These are phyloP conservation scores for Pythium vanterpoolii DNA, from an alignment of 352 stramenopile genomes.

Conservation along the genomic window DNA sequence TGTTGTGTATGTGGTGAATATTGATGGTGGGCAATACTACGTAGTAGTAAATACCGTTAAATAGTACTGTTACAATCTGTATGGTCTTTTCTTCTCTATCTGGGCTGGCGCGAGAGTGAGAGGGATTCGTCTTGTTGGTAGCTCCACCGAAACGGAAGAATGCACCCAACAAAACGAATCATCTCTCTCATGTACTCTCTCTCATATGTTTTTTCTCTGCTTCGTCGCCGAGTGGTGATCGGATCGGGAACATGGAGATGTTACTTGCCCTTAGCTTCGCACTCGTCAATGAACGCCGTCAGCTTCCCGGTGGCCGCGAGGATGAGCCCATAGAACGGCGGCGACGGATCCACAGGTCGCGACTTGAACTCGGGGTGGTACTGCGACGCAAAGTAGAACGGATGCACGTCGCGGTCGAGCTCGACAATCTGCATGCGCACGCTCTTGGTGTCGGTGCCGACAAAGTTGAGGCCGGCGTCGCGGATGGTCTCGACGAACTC, in stretches of 20 bases:
- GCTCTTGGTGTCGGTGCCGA: slow-evolving; percentile 96
- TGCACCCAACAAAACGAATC: slow-evolving; percentile 11
- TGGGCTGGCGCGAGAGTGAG: slow-evolving; percentile 20
- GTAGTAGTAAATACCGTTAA: slow-evolving; percentile 1
- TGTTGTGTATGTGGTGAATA: no score
- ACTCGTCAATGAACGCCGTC: slow-evolving; percentile 55
- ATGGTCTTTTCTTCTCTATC: no score
- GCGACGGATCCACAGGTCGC: slow-evolving; percentile 93
- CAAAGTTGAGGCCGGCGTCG: slow-evolving; percentile 94
- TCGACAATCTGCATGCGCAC: slow-evolving; percentile 99
- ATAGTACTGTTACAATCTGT: slow-evolving; percentile 14
- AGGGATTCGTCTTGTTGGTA: slow-evolving; percentile 26
- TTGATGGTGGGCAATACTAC: not conserved
- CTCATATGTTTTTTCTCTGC: not conserved
- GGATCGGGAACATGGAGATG: not conserved
- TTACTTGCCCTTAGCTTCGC: slow-evolving; percentile 36
- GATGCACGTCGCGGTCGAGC: slow-evolving; percentile 93
- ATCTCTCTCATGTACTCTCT: slow-evolving; percentile 25
- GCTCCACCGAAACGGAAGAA: slow-evolving; percentile 18
- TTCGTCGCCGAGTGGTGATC: no score
- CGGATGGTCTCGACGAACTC: slow-evolving; percentile 90
- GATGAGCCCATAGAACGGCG: slow-evolving; percentile 97
- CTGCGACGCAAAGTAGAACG: slow-evolving; percentile 99
- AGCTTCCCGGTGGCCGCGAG: slow-evolving; percentile 84
- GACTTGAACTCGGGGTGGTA: slow-evolving; percentile 99